phyloP scores from a whole-genome alignment of 2,329 filamentous ascomycete species.

The Blastomyces silverae region DNA sequence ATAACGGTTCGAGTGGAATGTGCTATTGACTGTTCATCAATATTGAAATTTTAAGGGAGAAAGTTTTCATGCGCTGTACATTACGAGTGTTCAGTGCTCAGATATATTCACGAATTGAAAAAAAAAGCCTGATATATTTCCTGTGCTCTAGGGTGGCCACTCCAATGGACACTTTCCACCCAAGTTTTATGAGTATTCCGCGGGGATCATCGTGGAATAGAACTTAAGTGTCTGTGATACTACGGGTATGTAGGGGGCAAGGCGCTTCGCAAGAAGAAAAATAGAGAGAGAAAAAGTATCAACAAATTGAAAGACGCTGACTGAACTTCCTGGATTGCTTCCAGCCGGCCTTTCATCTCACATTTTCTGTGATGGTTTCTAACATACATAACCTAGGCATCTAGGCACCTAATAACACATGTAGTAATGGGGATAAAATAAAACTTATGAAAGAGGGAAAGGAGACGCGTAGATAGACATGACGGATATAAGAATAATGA shows the following conservation, averaged over 20 bases:
- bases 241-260: too few relatives aligned
- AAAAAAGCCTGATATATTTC: neutral
- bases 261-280: neutral
- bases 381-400: constrained; percentile 2
- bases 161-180: neutral
- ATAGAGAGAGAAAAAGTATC: neutral
- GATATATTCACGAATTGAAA: neutral
- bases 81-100: neutral
- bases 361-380: neutral
- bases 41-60: too few relatives aligned
- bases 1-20: neutral
- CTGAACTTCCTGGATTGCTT: neutral
- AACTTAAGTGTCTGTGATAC: neutral
- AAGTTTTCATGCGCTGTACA: too few relatives aligned
- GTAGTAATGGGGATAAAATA: neutral
- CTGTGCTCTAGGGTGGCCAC: too few relatives aligned
- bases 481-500: constrained; percentile 2
- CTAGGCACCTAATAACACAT: constrained; percentile 4
- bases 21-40: neutral
- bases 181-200: neutral
- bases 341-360: neutral
- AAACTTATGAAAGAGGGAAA: neutral
- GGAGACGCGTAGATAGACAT: neutral
- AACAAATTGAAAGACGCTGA: neutral
- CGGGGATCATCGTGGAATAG: neutral